Evolutionary conservation across 169 alveolate species (phyloP), one percentile per base, ranked within the genome.

Genomic region (Plasmodium gallinaceum): DNA sequence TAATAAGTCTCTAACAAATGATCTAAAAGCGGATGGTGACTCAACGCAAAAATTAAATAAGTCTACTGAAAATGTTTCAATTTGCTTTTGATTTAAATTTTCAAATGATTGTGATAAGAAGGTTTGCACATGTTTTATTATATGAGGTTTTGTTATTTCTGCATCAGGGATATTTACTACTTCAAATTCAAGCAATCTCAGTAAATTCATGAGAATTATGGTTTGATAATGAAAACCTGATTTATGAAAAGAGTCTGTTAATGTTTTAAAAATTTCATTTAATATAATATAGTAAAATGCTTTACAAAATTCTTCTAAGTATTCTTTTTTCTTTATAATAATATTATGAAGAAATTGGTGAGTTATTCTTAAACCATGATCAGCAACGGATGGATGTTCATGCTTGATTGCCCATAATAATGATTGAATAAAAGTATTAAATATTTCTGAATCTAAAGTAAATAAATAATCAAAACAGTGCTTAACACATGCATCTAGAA

Each of bases 331-430:
- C 88, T 54, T 92, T 91, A 43, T 88, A 78, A 85, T 90, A 72
- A 65, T 93, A 68, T 60, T 91, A 69, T 74, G 95, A 72, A 95
- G 69, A 69, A 95, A 92, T 52, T 95, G 95, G 57, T 92, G 94
- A 5, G 93, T 88, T 48, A 96, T 93, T 71, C 94, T 94, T 58
- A 97, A 86, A 0, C 98, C 98, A 43, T 95, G 95, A 65, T 97
- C 98, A 0, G 97, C 96, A 92, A 97, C 96, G n/a, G 97, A 85
- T 14, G 98, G 98, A 72, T 96, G 97, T 54, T 95, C 97, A 94
- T 97, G 98, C 46, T 95, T 95, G 43, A 97, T 95, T 0, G 98
- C 98, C 97, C 98, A 96, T 32, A 96, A 94, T 10, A 96, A 93
- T 37, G 97, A 94, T 88, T 95, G 96, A 57, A 96, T 95, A 52